These are phyloP conservation scores for Akanthomyces uredinophilus DNA, from an alignment of 2,329 filamentous ascomycete species.

Conservation along the genomic window DNA sequence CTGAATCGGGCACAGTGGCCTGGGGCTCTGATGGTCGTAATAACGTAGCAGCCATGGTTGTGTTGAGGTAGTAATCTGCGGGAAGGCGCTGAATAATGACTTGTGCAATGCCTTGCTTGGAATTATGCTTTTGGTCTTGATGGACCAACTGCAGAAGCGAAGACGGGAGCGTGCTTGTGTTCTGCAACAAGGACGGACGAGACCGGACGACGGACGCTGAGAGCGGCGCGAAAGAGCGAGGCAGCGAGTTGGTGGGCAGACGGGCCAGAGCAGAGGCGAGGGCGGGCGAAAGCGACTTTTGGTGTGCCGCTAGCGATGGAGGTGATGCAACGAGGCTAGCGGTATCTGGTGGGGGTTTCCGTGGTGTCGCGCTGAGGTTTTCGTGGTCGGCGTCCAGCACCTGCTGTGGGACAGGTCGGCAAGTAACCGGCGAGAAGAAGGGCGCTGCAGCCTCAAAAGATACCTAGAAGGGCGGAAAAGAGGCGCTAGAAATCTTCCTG, in stretches of 20 bases:
- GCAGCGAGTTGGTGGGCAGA: constrained; percentile 3
- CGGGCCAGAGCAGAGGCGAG: neutral
- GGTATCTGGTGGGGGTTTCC: constrained; percentile 7
- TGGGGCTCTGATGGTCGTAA: constrained; percentile 8
- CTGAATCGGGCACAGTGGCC: constrained; percentile 9
- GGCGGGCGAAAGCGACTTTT: neutral
- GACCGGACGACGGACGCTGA: neutral
- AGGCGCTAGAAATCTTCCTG: neutral
- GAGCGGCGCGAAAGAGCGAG: constrained; percentile 13
- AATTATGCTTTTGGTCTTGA: neutral
- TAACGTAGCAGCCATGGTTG: neutral
- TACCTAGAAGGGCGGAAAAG: constrained; percentile 4
- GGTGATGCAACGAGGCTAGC: constrained; percentile 8
- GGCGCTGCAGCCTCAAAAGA: neutral
- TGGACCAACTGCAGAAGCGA: neutral
- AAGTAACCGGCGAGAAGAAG: neutral
- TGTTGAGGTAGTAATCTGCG: neutral
- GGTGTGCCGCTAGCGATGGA: constrained; percentile 7
- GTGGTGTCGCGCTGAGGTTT: neutral
- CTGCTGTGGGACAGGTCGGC: neutral
- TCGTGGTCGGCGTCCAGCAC: neutral
- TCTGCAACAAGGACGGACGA: neutral
- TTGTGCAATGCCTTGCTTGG: neutral
- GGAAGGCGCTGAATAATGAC: neutral
- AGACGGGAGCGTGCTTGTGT: neutral